These are phyloP conservation scores for Ephemerocybe angulata DNA, from an alignment of 768 basidiomycete species.

Conservation along the genomic window DNA sequence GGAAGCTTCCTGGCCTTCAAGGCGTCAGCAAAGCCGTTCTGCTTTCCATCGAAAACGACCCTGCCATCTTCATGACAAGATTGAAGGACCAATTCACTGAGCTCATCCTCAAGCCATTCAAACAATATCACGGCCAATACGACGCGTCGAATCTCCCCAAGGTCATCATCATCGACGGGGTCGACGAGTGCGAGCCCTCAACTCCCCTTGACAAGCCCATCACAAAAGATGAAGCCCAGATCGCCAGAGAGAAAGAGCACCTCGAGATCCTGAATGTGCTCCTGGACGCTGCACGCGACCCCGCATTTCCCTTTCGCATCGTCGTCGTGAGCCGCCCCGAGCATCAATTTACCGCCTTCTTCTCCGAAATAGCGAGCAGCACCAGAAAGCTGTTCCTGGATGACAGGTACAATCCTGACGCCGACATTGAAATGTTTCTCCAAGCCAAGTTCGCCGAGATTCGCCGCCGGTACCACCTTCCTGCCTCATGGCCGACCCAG, in stretches of 20 bases:
- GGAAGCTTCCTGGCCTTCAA: neutral
- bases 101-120: neutral
- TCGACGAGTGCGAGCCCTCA: slow-evolving; percentile 10
- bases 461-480: slow-evolving; percentile 6
- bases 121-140: neutral
- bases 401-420: slow-evolving; percentile 1
- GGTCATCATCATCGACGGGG: slow-evolving; percentile 10
- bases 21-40: neutral
- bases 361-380: neutral
- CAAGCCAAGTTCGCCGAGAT: neutral
- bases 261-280: slow-evolving; percentile 6
- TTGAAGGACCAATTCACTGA: neutral
- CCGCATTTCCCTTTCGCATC: slow-evolving; percentile 1
- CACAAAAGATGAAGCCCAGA: neutral
- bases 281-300: neutral
- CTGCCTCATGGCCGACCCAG: slow-evolving; percentile 3
- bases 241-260: neutral
- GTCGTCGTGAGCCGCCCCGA: slow-evolving; percentile 11
- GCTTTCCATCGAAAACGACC: neutral
- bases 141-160: neutral
- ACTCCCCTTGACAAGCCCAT: neutral
- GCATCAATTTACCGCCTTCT: neutral
- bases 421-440: slow-evolving; percentile 3
- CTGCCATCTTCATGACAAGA: neutral
- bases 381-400: neutral